Conservation (phyloP, 768 basidiomycete species). For the Phlegmacium glaucopus region DNA sequence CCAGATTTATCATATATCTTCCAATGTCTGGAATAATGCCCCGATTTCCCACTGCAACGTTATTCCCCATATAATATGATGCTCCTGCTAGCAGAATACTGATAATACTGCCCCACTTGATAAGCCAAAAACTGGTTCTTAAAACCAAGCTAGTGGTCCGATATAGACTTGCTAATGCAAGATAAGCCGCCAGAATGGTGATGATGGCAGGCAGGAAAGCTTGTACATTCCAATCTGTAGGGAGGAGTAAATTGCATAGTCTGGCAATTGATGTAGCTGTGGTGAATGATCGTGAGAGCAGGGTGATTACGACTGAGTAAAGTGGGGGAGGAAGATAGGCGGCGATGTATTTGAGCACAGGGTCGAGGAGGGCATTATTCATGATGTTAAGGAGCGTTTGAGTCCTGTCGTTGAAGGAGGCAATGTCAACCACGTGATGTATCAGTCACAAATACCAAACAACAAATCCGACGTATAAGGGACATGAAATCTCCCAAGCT, state of each 20-base stretch:
- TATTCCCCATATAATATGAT: conserved; percentile 50
- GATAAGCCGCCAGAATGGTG: conserved; percentile 67
- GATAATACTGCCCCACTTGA: conserved; percentile 75
- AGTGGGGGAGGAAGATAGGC: conserved; percentile 53
- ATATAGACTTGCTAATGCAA: conserved; percentile 74
- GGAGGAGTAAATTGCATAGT: conserved; percentile 44
- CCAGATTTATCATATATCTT: conserved; percentile 27
- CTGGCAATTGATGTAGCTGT: conserved; percentile 46
- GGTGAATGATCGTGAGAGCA: conserved; percentile 51
- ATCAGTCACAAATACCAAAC: conserved; percentile 16
- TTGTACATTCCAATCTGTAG: conserved; percentile 64
- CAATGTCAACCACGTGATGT: too few species aligned
- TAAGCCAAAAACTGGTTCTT: conserved; percentile 60
- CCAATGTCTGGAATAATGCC: conserved; percentile 38
- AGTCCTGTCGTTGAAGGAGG: too few species aligned
- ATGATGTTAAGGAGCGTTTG: conserved; percentile 12
- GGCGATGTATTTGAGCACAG: conserved; percentile 50
- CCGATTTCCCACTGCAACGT: conserved; percentile 30
- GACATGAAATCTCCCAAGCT: conserved; percentile 8
- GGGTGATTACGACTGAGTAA: conserved; percentile 46
- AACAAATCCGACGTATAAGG: conserved; percentile 29
- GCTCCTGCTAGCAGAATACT: conserved; percentile 47
- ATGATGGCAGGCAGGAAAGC: conserved; percentile 71
- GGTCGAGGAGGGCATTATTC: conserved; percentile 37
- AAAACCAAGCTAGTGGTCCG: conserved; percentile 77